These are phyloP conservation scores for Leishmania turanica DNA, from an alignment of 208 protist genomes.

Conservation along the genomic window DNA sequence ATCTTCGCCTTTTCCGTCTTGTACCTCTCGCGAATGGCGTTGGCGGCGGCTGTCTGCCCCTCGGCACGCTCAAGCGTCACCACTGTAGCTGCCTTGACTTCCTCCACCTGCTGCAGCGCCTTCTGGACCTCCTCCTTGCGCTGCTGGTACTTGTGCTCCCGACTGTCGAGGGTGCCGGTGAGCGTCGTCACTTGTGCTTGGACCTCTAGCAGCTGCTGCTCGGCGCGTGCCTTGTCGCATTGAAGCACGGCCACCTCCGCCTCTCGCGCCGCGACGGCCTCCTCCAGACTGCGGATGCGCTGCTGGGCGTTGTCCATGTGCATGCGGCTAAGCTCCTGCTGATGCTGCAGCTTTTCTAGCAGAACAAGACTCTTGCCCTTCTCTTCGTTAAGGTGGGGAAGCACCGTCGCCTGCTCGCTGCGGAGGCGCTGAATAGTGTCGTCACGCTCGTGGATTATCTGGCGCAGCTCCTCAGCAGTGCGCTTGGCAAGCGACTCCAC, in stretches of 20 bases:
- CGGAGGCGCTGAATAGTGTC: constrained; percentile 49
- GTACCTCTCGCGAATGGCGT: constrained; percentile 51
- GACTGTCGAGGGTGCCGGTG: constrained; percentile 29
- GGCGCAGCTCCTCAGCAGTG: constrained; percentile 54
- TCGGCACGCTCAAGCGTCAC: constrained; percentile 32
- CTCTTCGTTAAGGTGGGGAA: constrained; percentile 52
- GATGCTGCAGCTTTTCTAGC: constrained; percentile 53
- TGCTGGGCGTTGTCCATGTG: constrained; percentile 30
- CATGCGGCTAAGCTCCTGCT: constrained; percentile 39
- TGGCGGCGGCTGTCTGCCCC: constrained; percentile 40
- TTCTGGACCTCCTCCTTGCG: constrained; percentile 48
- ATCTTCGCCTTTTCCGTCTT: constrained; percentile 67
- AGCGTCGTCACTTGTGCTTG: constrained; percentile 24
- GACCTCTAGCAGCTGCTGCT: constrained; percentile 22
- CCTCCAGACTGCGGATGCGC: constrained; percentile 33
- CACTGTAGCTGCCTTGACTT: constrained; percentile 35
- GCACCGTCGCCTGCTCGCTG: constrained; percentile 45
- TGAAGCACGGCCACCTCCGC: constrained; percentile 22
- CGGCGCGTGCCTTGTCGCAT: constrained; percentile 18
- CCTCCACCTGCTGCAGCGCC: constrained; percentile 33
- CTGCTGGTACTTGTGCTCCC: constrained; percentile 48
- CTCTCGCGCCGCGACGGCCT: constrained; percentile 20
- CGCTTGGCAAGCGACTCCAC: constrained; percentile 57
- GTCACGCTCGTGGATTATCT: constrained; percentile 40
- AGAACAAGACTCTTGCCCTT: constrained; percentile 44